Evolutionary conservation across 441 rosid genomes (phyloP), one percentile per base, ranked within the genome.

Genomic region (Codiaeum variegatum): DNA sequence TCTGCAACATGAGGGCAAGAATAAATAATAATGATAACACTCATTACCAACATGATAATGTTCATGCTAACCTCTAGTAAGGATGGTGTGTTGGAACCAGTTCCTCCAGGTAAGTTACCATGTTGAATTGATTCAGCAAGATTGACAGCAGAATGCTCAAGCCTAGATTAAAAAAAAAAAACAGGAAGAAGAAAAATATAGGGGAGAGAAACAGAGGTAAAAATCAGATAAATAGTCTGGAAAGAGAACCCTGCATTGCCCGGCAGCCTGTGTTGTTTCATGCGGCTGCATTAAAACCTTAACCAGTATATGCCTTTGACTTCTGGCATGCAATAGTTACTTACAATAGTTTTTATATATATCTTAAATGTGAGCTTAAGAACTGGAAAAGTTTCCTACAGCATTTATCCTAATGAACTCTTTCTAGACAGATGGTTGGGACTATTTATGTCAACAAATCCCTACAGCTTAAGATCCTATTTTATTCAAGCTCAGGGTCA

Each of bases 41-140:
- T 67, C 42, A 51, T 13, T 61, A 70, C 62, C 56, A 80, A 76
- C 73, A 74, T 24, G 24, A 55, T 6, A 63, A 70, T 54, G 66
- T 65, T 56, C 49, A 61, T 54, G 68, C 85, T 75, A 73, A 95
- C 99, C 98, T 95, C 97, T 34, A 95, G 73, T 60, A 93, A 77
- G 79, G 97, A 90, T 69, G 97, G 97, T 64, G 95, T 88, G 80
- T 70, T 89, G 47, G 96, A 89, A 79, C 89, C 93, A 77, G 87
- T 81, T 77, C 86, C 79, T 71, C 77, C 67, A 15, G 89, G 88
- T 69, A 82, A 76, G 83, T 84, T 76, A 76, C 87, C 93, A 58
- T 86, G 88, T 82, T 91, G 96, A 83, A 90, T 82, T 61, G 90
- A 84, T 74, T 82, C 94, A 0, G 91, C 86, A 62, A 89, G 71